Evolutionary conservation across 169 alveolate species (phyloP).

Genomic region (Cryptosporidium andersoni): DNA sequence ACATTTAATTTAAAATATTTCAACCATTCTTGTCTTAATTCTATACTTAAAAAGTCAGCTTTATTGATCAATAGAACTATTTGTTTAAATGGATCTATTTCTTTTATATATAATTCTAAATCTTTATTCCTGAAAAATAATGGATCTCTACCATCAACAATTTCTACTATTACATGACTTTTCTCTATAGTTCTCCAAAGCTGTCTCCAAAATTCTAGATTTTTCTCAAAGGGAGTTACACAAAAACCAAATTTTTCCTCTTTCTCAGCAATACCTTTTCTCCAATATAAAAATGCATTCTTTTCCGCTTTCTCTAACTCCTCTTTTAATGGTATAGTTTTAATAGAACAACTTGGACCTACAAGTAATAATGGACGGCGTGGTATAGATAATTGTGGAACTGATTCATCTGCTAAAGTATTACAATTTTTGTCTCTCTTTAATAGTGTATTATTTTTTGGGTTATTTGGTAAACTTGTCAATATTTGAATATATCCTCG

Average conservation of each 20-base stretch:
- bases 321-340: conserved; percentile 1
- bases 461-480: neutral
- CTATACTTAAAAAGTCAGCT: conserved; percentile 91
- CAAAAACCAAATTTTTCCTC: conserved; percentile 90
- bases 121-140: conserved; percentile 90
- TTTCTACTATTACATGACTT: conserved; percentile 91
- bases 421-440: neutral
- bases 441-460: neutral
- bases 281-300: conserved; percentile 86
- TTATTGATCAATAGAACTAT: conserved; percentile 90
- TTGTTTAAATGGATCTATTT: conserved; percentile 87
- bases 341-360: conserved; percentile 43
- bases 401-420: neutral
- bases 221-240: conserved; percentile 98
- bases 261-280: conserved; percentile 86
- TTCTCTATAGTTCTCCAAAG: conserved; percentile 98
- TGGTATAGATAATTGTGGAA: conserved; percentile 34
- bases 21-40: conserved; percentile 90
- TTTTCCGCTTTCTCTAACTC: conserved; percentile 81
- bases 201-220: conserved; percentile 98
- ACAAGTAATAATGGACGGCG: conserved; percentile 58
- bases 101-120: conserved; percentile 89
- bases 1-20: conserved; percentile 81
- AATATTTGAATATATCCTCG: conserved; percentile 28
- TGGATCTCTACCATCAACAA: conserved; percentile 98